Evolutionary conservation across 768 basidiomycete species (phyloP), one percentile per base, ranked within the genome.

Genomic region (Hygrophorus pudorinus): DNA sequence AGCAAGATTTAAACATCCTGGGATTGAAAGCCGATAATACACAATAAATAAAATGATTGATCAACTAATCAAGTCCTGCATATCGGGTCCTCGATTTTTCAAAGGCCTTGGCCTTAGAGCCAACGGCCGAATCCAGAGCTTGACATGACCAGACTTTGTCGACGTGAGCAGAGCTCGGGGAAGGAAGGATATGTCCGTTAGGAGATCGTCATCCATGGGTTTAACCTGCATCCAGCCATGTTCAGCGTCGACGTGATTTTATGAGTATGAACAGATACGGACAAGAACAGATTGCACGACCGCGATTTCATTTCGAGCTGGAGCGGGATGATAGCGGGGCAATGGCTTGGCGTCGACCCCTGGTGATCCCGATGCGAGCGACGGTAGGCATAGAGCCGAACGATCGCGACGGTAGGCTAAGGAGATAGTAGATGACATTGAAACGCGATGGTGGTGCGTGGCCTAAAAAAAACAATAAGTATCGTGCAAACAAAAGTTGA

Each of bases 261-360:
- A 16, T 34, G 20, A n/a, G 27, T 13, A n/a, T 17, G 33, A 17
- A 33, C 17, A 34, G 18, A 10, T 29, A 69, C 75, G 53, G 54
- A 91, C 89, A 50, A 94, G 63, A 31, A 94, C 89, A 17, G 93
- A 91, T 55, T 94, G 92, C 2, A 96, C 79, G 20, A 86, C 75
- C 4, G 91, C 83, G 8, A 94, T 81, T 52, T 96, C 93, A 50
- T 85, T 91, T 17, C 91, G 72, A 2, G 89, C 86, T 2, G 92
- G 93, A 2, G 94, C 87, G 18, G 87, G 78, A 53, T 97, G 94
- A 53, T 81, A 93, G 10, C 79, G 70, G 21, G 70, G 61, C 10
- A 70, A 66, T 2, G 66, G 62, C 14, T 53, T 58, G 31, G 56
- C 66, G 29, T 76, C 76, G 9, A 59, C 53, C 55, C 50, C 58